Percentiles rank a stretch among this genome's conserved stretches.
Conservation (phyloP, 129 eudicot genomes). For the Chrysanthemum lavandulifolium region DNA sequence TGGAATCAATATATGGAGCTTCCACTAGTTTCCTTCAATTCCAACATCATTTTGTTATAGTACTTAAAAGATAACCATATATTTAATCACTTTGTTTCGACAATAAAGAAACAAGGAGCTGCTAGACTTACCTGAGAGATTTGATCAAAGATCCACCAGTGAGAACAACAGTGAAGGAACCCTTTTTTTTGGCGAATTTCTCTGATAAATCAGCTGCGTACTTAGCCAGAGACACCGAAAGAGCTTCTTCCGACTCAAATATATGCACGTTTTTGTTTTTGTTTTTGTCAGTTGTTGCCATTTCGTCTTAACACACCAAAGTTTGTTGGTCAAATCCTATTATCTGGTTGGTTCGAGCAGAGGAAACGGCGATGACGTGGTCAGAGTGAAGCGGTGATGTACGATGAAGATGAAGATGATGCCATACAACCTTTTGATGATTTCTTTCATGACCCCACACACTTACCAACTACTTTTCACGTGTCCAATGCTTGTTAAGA, state of each 20-base stretch:
- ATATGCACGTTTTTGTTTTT: conserved; percentile 34
- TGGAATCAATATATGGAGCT: conserved; percentile 59
- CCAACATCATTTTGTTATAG: background rate
- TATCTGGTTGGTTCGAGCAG: too few relatives aligned
- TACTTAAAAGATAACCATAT: background rate
- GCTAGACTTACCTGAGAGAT: conserved; percentile 50
- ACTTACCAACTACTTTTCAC: too few relatives aligned
- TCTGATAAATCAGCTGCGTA: conserved; percentile 58
- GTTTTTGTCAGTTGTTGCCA: conserved; percentile 32
- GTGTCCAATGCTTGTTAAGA: too few relatives aligned
- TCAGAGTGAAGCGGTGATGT: too few relatives aligned
- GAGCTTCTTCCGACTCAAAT: conserved; percentile 51
- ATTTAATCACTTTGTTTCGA: background rate
- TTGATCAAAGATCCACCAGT: conserved; percentile 78
- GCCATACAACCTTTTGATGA: too few relatives aligned
- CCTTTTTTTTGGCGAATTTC: conserved; percentile 39
- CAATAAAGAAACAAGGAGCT: too few relatives aligned
- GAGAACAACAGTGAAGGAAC: conserved; percentile 58
- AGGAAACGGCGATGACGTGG: too few relatives aligned
- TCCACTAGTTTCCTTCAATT: conserved; percentile 67
- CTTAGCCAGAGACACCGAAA: conserved; percentile 56
- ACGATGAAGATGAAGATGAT: too few relatives aligned
- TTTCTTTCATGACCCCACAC: too few relatives aligned
- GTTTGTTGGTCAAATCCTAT: conserved; percentile 1
- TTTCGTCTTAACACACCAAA: conserved; percentile 18